Evolutionary conservation across 2,329 filamentous ascomycete genomes (phyloP).

Genomic region (Fusarium penzigii): DNA sequence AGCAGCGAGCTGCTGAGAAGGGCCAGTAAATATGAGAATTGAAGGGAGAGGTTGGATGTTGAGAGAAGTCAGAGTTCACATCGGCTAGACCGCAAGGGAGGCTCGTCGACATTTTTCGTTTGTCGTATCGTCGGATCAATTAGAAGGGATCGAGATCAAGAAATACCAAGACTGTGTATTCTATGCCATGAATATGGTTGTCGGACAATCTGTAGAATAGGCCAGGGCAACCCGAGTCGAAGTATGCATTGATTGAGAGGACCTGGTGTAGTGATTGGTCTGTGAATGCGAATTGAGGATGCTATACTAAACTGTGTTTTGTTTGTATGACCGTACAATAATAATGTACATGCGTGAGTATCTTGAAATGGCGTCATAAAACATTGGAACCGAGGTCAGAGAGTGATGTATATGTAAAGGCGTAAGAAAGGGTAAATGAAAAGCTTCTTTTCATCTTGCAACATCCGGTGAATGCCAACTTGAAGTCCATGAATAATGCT

Average conservation of each 20-base stretch:
- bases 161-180: conserved; percentile 25
- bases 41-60: conserved; percentile 3
- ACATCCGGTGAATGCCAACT: conserved; percentile 37
- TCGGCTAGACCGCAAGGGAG: conserved; percentile 16
- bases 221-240: conserved; percentile 28
- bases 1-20: conserved; percentile 50
- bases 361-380: background rate
- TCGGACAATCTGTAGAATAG: conserved; percentile 31
- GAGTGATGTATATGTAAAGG: background rate
- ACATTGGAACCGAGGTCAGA: background rate
- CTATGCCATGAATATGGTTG: conserved; percentile 18
- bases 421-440: background rate
- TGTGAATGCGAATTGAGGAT: background rate
- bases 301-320: background rate
- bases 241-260: conserved; percentile 16
- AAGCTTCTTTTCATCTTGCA: conserved; percentile 18
- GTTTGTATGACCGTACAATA: too few relatives aligned
- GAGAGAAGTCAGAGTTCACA: conserved; percentile 7
- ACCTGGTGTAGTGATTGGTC: conserved; percentile 1
- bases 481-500: conserved; percentile 36
- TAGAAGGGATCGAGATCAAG: conserved; percentile 24
- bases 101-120: conserved; percentile 25
- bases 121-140: conserved; percentile 26
- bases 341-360: background rate
- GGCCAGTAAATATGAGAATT: conserved; percentile 21